Evolutionary conservation across 2,329 filamentous ascomycete species (phyloP).

Genomic region (Byssothecium circinans): DNA sequence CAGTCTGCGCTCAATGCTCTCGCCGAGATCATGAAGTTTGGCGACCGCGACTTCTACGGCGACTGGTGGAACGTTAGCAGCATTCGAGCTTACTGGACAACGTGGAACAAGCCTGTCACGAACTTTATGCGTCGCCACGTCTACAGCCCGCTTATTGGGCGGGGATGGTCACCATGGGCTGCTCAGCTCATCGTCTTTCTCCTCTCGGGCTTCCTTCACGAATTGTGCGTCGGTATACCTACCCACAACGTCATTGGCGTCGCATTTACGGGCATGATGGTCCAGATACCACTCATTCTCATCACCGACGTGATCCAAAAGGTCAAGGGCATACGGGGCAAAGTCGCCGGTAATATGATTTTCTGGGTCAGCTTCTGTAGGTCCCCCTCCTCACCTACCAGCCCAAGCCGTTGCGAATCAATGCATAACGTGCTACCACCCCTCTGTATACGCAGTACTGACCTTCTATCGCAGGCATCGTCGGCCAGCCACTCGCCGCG

Average conservation of each 20-base stretch:
- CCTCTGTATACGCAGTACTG: neutral
- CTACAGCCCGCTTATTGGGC: constrained; percentile 81
- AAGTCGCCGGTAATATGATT: constrained; percentile 84
- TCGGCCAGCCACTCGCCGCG: constrained; percentile 90
- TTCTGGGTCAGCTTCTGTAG: constrained; percentile 94
- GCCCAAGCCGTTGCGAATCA: no score
- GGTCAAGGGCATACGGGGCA: constrained; percentile 73
- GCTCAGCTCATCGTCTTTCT: constrained; percentile 85
- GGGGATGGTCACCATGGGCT: constrained; percentile 71
- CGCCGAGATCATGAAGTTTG: constrained; percentile 86
- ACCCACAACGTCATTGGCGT: constrained; percentile 94
- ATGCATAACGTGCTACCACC: neutral
- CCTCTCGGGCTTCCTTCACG: constrained; percentile 85
- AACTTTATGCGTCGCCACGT: constrained; percentile 95
- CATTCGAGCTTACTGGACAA: constrained; percentile 87
- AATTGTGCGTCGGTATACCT: constrained; percentile 88
- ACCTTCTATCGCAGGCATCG: constrained; percentile 51
- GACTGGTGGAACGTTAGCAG: constrained; percentile 93
- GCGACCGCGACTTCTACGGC: constrained; percentile 90
- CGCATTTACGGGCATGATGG: constrained; percentile 90
- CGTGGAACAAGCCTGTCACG: constrained; percentile 97
- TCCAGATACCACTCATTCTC: constrained; percentile 85
- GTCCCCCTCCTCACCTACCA: no score
- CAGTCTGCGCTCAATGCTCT: constrained; percentile 90
- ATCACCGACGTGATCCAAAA: constrained; percentile 79